phyloP scores from a whole-genome alignment of 306 rosid genomes.

The Prosopis cineraria region DNA sequence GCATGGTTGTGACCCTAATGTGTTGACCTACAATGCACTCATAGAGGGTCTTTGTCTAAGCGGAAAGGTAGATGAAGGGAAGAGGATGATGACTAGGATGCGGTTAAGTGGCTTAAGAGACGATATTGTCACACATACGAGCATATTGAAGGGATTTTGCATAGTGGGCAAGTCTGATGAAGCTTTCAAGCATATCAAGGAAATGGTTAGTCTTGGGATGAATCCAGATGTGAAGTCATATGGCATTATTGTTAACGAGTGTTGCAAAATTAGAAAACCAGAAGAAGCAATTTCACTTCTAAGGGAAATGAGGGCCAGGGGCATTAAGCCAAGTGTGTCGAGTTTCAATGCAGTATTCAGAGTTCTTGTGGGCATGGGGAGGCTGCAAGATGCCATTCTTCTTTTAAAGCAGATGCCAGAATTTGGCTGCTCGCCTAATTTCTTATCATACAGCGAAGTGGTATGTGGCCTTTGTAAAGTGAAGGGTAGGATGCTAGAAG shows the following conservation, averaged over 20 bases:
- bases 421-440: constrained; percentile 57
- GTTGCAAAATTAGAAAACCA: constrained; percentile 46
- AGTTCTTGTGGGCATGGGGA: constrained; percentile 45
- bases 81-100: constrained; percentile 55
- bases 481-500: constrained; percentile 46
- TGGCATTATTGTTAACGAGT: constrained; percentile 46
- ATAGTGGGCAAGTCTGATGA: constrained; percentile 47
- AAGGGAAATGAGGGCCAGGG: constrained; percentile 47
- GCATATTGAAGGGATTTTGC: constrained; percentile 56
- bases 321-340: constrained; percentile 48
- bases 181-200: constrained; percentile 43
- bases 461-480: constrained; percentile 44
- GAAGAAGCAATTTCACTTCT: constrained; percentile 48
- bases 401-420: constrained; percentile 54
- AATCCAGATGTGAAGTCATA: constrained; percentile 49
- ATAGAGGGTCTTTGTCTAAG: constrained; percentile 55
- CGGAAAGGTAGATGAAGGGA: constrained; percentile 51
- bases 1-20: constrained; percentile 45
- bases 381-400: constrained; percentile 42
- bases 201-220: constrained; percentile 45
- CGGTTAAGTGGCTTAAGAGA: constrained; percentile 58
- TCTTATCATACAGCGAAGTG: constrained; percentile 47
- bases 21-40: constrained; percentile 52
- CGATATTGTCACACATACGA: constrained; percentile 47
- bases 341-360: constrained; percentile 50